Evolutionary conservation across 2,329 filamentous ascomycete genomes (phyloP).

Genomic region (Phaeophleospora eucalypticola): DNA sequence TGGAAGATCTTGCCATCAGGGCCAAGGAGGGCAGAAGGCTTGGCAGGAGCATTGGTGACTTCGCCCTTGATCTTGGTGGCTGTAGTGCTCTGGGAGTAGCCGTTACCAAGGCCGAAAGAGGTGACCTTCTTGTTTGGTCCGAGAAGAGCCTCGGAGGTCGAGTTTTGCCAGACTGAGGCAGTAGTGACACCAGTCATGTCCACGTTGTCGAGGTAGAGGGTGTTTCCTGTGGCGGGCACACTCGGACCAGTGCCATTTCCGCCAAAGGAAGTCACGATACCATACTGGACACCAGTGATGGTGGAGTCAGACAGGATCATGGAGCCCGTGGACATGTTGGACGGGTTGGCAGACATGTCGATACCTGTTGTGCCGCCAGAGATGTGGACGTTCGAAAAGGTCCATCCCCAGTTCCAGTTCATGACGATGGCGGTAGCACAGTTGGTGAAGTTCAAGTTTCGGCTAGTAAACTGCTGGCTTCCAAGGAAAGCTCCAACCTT

Average conservation of each 20-base stretch:
- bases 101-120: slow-evolving; percentile 75
- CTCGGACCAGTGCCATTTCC: slow-evolving; percentile 45
- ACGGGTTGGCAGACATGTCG: slow-evolving; percentile 46
- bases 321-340: slow-evolving; percentile 64
- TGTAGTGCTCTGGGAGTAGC: slow-evolving; percentile 54
- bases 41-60: slow-evolving; percentile 11
- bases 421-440: slow-evolving; percentile 49
- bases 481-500: slow-evolving; percentile 57
- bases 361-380: slow-evolving; percentile 45
- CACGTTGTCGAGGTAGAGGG: slow-evolving; percentile 82
- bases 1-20: slow-evolving; percentile 68
- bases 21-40: slow-evolving; percentile 61
- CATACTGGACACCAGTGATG: slow-evolving; percentile 70
- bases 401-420: slow-evolving; percentile 55
- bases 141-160: slow-evolving; percentile 56
- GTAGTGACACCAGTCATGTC: slow-evolving; percentile 67
- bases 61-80: slow-evolving; percentile 41
- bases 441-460: slow-evolving; percentile 49
- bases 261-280: slow-evolving; percentile 67
- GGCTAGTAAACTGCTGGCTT: slow-evolving; percentile 59
- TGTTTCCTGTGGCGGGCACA: slow-evolving; percentile 68
- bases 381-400: slow-evolving; percentile 44
- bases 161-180: slow-evolving; percentile 59
- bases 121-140: slow-evolving; percentile 62
- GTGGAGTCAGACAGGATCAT: slow-evolving; percentile 77